Evolutionary conservation across 1,284 basidiomycete species (phyloP).

Genomic region (Melampsora larici-populina): DNA sequence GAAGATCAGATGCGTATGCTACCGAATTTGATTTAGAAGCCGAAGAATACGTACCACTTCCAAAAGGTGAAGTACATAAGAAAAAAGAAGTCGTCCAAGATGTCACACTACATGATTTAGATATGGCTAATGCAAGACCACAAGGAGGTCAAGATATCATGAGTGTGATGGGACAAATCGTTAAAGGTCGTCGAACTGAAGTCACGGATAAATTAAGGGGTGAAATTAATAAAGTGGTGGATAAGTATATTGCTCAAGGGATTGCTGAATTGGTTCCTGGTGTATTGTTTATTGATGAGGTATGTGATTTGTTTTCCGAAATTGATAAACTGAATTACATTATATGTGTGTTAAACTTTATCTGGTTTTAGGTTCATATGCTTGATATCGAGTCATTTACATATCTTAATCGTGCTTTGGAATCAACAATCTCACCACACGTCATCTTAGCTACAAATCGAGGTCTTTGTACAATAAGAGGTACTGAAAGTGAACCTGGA

Average conservation of each 20-base stretch:
- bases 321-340: not conserved
- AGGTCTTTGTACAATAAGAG: conserved; percentile 83
- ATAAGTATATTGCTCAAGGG: conserved; percentile 95
- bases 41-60: conserved; percentile 94
- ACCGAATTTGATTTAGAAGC: conserved; percentile 98
- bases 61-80: conserved; percentile 98
- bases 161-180: conserved; percentile 96
- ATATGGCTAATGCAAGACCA: conserved; percentile 93
- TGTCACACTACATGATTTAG: conserved; percentile 91
- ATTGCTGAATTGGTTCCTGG: conserved; percentile 96
- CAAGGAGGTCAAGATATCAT: conserved; percentile 95
- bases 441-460: conserved; percentile 96
- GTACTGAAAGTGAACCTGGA: conserved; percentile 64
- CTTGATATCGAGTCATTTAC: conserved; percentile 99
- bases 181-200: conserved; percentile 89
- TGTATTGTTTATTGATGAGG: conserved; percentile 98
- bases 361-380: conserved; percentile 79
- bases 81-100: conserved; percentile 96
- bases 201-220: conserved; percentile 91
- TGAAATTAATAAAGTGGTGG: conserved; percentile 98
- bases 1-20: conserved; percentile 94
- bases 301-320: conserved; percentile 54
- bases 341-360: not conserved
- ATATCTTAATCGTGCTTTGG: conserved; percentile 90
- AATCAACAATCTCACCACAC: conserved; percentile 93